Percentiles rank a stretch among this genome's conserved stretches.
Evolutionary conservation across 768 basidiomycete genomes (phyloP).

Genomic region (Russula compacta): DNA sequence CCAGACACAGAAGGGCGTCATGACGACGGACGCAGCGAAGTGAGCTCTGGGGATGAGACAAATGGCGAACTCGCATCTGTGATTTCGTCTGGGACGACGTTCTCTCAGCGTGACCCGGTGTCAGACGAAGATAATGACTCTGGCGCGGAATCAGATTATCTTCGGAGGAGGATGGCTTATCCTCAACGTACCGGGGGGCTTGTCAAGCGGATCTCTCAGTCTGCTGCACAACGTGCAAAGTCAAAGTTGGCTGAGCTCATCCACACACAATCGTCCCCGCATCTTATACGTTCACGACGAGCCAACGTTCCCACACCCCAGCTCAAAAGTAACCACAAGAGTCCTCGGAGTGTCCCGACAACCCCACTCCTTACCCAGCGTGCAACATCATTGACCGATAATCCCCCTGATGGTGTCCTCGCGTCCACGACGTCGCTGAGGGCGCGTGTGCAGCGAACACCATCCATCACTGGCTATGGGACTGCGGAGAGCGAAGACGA

Average conservation of each 20-base stretch:
- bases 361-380: conserved; percentile 10
- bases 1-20: conserved; percentile 30
- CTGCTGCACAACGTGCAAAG: conserved; percentile 20
- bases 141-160: conserved; percentile 14
- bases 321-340: not conserved
- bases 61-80: conserved; percentile 41
- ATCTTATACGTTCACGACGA: conserved; percentile 2
- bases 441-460: conserved; percentile 2
- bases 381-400: not conserved
- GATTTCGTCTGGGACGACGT: conserved; percentile 45
- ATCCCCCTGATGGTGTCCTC: not conserved
- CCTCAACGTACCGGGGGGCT: conserved; percentile 5
- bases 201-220: conserved; percentile 18
- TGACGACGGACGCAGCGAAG: conserved; percentile 1
- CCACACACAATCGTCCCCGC: not conserved
- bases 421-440: not conserved
- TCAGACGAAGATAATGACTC: conserved; percentile 20
- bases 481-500: conserved; percentile 35
- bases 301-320: not conserved
- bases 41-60: conserved; percentile 30
- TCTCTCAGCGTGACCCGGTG: conserved; percentile 11
- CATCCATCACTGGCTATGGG: conserved; percentile 26
- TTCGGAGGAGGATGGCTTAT: conserved; percentile 7
- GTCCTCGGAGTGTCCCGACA: conserved; percentile 5
- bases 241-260: conserved; percentile 16